A percentile compares a stretch with the other conserved stretches of the same genome.
These are phyloP conservation scores for Auriscalpium vulgare DNA, from an alignment of 768 basidiomycete genomes.

Conservation along the genomic window DNA sequence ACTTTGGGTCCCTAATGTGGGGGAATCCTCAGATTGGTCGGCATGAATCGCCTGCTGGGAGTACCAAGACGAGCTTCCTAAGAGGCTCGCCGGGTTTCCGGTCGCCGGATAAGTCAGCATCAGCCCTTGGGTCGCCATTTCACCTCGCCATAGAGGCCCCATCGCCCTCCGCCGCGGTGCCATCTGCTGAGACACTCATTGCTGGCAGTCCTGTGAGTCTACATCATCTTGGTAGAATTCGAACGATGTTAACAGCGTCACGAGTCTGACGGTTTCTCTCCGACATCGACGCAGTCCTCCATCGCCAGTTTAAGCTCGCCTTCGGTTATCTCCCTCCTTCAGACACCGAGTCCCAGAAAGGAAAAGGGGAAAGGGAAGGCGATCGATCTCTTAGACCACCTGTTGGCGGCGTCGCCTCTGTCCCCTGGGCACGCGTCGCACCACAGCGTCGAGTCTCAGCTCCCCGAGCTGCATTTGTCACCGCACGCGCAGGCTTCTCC, in stretches of 20 bases:
- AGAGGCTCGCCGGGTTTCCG: conserved; percentile 5
- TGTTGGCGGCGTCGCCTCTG: no score
- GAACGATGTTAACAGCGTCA: neutral
- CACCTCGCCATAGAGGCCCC: neutral
- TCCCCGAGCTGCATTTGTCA: no score
- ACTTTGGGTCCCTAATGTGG: conserved; percentile 11
- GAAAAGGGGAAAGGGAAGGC: no score
- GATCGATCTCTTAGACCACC: no score
- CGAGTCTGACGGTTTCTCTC: neutral
- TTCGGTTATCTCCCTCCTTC: conserved; percentile 1
- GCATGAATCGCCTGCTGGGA: conserved; percentile 1
- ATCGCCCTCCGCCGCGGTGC: neutral
- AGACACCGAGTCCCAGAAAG: no score
- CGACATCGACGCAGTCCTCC: neutral
- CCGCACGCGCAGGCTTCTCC: no score
- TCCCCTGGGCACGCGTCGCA: no score
- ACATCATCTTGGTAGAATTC: neutral
- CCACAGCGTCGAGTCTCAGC: no score
- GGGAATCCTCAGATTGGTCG: conserved; percentile 11
- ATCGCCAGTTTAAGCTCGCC: conserved; percentile 1
- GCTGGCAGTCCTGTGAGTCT: neutral
- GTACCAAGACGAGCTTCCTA: neutral
- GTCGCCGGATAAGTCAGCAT: neutral
- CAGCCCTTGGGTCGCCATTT: neutral
- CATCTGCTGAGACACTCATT: neutral